Percentiles rank a stretch among this genome's conserved stretches.
These are phyloP conservation scores for Sugiyamaella qingdaonensis DNA, from an alignment of 805 yeast species.

Conservation along the genomic window DNA sequence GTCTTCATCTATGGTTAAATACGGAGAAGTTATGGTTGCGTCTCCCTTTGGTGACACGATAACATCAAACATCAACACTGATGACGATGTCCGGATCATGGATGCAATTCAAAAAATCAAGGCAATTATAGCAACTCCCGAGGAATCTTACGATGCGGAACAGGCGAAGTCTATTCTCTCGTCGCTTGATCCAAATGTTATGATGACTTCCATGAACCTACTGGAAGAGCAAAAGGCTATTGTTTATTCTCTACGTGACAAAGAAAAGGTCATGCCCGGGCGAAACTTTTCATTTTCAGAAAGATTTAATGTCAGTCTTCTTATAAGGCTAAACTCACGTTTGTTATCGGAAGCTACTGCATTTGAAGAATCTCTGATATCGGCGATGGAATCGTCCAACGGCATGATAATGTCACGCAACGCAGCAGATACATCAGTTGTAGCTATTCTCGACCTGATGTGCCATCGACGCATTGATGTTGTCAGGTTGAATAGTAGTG, in stretches of 20 bases:
- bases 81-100: neutral
- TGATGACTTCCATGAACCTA: conserved; percentile 46
- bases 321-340: conserved; percentile 36
- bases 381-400: conserved; percentile 42
- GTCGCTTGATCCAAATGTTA: conserved; percentile 42
- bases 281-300: conserved; percentile 58
- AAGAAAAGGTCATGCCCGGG: conserved; percentile 36
- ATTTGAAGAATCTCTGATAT: conserved; percentile 43
- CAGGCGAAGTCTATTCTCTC: conserved; percentile 47
- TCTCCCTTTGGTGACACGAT: conserved; percentile 37
- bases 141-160: conserved; percentile 43
- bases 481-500: conserved; percentile 44
- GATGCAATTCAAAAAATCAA: conserved; percentile 24
- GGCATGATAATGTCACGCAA: conserved; percentile 54
- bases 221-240: conserved; percentile 45
- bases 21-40: conserved; percentile 50
- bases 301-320: conserved; percentile 39
- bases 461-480: conserved; percentile 41
- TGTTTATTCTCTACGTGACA: conserved; percentile 33
- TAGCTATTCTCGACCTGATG: conserved; percentile 53
- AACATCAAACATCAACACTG: too few species aligned
- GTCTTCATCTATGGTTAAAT: conserved; percentile 64
- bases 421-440: conserved; percentile 59
- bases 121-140: conserved; percentile 56
- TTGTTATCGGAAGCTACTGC: conserved; percentile 44